These are phyloP conservation scores for Populus davidiana DNA, from an alignment of 345 rosid species.

Conservation along the genomic window DNA sequence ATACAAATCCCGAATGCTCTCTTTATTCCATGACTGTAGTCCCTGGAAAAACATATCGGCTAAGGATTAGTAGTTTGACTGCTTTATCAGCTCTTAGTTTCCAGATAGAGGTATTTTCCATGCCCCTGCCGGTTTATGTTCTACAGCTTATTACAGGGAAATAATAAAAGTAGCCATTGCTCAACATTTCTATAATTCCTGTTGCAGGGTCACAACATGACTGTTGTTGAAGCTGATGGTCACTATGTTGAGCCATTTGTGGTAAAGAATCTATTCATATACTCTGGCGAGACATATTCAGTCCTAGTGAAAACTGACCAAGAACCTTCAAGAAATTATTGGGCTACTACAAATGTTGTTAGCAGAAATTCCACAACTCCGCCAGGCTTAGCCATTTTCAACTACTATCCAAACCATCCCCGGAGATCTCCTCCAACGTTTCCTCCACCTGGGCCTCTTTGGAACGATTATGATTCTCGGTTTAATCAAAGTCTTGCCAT, in stretches of 20 bases:
- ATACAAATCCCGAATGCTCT: constrained; percentile 46
- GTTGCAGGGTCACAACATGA: constrained; percentile 64
- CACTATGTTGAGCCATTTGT: constrained; percentile 67
- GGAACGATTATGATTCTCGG: constrained; percentile 41
- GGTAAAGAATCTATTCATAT: constrained; percentile 65
- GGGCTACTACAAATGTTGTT: constrained; percentile 59
- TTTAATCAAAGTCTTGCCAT: constrained; percentile 51
- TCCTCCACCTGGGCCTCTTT: constrained; percentile 41
- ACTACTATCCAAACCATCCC: constrained; percentile 60
- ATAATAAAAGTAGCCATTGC: not conserved
- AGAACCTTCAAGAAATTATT: constrained; percentile 58
- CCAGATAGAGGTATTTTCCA: constrained; percentile 54
- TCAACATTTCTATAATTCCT: not conserved
- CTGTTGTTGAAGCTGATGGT: constrained; percentile 82
- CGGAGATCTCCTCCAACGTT: constrained; percentile 38
- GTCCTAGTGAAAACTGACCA: constrained; percentile 56
- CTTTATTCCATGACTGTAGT: constrained; percentile 40
- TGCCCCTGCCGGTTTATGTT: not conserved
- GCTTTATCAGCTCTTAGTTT: constrained; percentile 68
- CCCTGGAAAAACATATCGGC: constrained; percentile 62
- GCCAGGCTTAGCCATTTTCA: constrained; percentile 45
- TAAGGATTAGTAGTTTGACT: constrained; percentile 56
- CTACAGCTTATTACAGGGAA: not conserved
- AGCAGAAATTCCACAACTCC: constrained; percentile 46
- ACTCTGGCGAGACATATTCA: constrained; percentile 76